A percentile compares a stretch with the other conserved stretches of the same genome.
These are phyloP conservation scores for Inga oerstediana DNA, from an alignment of 306 rosid species.

Conservation along the genomic window DNA sequence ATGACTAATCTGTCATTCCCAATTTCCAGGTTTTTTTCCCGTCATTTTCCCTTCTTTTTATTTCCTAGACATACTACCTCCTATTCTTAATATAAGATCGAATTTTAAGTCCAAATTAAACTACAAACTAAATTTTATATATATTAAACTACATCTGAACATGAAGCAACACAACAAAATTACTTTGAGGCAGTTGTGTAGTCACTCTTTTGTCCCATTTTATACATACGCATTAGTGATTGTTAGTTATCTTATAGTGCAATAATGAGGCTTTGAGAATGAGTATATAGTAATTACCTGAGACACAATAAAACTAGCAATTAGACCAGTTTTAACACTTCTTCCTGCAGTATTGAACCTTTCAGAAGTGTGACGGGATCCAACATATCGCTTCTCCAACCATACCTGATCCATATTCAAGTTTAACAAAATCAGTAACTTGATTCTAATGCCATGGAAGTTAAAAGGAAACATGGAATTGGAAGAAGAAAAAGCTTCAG, in stretches of 20 bases:
- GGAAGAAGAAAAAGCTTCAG: too few relatives aligned
- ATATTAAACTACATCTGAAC: too few relatives aligned
- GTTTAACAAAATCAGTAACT: constrained; percentile 25
- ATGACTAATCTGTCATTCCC: too few relatives aligned
- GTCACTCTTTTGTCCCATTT: not conserved
- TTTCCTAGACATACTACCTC: too few relatives aligned
- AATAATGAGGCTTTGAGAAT: not conserved
- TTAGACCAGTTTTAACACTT: constrained; percentile 87
- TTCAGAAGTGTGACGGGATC: constrained; percentile 87
- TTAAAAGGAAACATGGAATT: not conserved
- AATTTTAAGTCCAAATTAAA: too few relatives aligned
- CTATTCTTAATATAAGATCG: too few relatives aligned
- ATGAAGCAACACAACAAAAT: too few relatives aligned
- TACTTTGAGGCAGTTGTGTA: too few relatives aligned
- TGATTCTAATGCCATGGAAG: not conserved
- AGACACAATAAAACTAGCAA: constrained; percentile 92
- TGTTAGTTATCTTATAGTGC: not conserved
- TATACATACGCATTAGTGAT: not conserved
- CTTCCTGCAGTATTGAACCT: constrained; percentile 99
- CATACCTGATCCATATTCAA: constrained; percentile 63
- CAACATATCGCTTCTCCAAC: constrained; percentile 87
- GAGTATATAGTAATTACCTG: constrained; percentile 54
- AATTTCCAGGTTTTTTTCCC: too few relatives aligned
- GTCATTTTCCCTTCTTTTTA: too few relatives aligned
- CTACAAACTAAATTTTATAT: too few relatives aligned